These are phyloP conservation scores for Cornus suecica DNA, from an alignment of 148 eudicot genomes.

Conservation along the genomic window DNA sequence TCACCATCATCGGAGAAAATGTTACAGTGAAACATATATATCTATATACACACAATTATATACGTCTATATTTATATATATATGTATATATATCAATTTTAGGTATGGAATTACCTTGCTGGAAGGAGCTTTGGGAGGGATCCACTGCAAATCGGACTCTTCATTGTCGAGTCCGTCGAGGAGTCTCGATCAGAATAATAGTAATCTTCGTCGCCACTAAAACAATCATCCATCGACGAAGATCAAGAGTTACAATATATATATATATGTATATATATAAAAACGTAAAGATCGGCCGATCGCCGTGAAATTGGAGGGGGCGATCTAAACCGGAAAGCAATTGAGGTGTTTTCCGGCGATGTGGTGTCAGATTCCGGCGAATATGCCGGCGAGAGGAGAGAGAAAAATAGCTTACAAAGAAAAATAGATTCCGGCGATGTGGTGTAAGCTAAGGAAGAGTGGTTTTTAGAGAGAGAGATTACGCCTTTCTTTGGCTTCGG, in stretches of 20 bases:
- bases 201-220: conserved; percentile 14
- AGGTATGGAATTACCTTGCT: conserved; percentile 30
- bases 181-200: conserved; percentile 28
- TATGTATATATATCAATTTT: background rate
- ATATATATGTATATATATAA: too few relatives aligned
- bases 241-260: background rate
- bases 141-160: conserved; percentile 30
- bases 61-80: too few relatives aligned
- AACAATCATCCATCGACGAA: conserved; percentile 14
- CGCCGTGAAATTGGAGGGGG: background rate
- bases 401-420: background rate
- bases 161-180: conserved; percentile 42
- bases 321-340: background rate
- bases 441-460: too few relatives aligned
- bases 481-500: too few relatives aligned
- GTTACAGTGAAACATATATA: background rate
- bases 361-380: background rate
- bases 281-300: background rate
- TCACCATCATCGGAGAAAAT: background rate
- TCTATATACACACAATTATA: too few relatives aligned
- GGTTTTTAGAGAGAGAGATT: too few relatives aligned
- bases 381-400: background rate
- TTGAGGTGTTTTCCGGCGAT: background rate
- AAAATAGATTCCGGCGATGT: too few relatives aligned
- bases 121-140: conserved; percentile 28